Percentiles rank a stretch among this genome's conserved stretches.
phyloP scores from a whole-genome alignment of 176 grass and related monocot genomes.

The Otatea glauca region DNA sequence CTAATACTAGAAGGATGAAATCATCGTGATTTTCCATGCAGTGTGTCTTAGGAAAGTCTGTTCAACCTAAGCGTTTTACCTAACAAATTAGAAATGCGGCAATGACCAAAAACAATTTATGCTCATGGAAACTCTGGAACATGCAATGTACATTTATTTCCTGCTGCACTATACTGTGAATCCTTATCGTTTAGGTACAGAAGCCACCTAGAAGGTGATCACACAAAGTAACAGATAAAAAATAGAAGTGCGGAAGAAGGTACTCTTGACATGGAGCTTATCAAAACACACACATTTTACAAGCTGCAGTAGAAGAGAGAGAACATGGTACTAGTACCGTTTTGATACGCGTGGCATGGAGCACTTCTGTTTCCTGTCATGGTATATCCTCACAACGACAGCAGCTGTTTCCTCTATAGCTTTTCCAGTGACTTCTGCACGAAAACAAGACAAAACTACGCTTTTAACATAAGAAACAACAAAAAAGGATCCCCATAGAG shows the following conservation, averaged over 20 bases:
- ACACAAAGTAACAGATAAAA: conserved; percentile 25
- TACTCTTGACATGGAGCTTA: conserved; percentile 26
- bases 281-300: conserved; percentile 41
- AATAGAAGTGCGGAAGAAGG: neutral
- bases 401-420: conserved; percentile 98
- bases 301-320: conserved; percentile 36
- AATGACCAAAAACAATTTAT: conserved; percentile 25
- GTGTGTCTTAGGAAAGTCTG: neutral
- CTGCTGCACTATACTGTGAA: conserved; percentile 27
- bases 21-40: neutral
- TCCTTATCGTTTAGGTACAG: conserved; percentile 44
- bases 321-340: conserved; percentile 77
- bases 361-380: conserved; percentile 83
- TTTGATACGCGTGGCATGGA: conserved; percentile 92
- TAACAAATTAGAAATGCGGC: neutral
- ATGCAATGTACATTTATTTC: conserved; percentile 32
- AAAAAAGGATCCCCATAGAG: neutral
- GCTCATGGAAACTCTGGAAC: neutral
- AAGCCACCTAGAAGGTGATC: conserved; percentile 46
- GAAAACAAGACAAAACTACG: conserved; percentile 31
- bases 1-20: conserved; percentile 26
- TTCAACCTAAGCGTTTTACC: conserved; percentile 25
- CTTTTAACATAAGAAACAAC: conserved; percentile 31
- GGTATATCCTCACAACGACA: conserved; percentile 75
- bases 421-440: conserved; percentile 91